Conservation (phyloP, 225 moss, liverwort and hornwort species). For the Antitrichia curtipendula region DNA sequence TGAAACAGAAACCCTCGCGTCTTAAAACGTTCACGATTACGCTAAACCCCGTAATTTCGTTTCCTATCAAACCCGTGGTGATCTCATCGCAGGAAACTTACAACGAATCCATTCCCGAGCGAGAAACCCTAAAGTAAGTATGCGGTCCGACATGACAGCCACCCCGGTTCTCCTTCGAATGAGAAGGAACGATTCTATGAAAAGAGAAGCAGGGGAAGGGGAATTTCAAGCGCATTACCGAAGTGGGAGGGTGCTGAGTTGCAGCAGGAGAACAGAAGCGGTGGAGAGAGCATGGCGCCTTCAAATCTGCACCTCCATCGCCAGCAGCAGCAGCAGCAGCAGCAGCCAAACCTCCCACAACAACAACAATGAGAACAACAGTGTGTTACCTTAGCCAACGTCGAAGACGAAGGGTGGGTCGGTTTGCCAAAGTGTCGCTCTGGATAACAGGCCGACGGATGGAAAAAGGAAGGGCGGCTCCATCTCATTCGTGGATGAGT, state of each 20-base stretch:
- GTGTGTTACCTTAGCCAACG: neutral
- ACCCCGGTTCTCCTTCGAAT: no score
- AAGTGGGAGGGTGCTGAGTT: neutral
- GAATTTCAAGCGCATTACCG: neutral
- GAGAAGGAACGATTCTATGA: neutral
- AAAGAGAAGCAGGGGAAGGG: neutral
- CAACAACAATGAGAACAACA: neutral
- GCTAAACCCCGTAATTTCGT: neutral
- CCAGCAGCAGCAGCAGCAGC: neutral
- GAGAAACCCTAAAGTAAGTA: neutral
- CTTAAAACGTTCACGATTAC: neutral
- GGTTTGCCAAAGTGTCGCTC: slow-evolving; percentile 1
- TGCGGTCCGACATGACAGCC: neutral
- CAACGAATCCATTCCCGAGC: neutral
- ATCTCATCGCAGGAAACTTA: neutral
- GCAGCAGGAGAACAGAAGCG: neutral
- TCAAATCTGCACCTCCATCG: slow-evolving; percentile 2
- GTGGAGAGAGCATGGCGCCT: slow-evolving; percentile 2
- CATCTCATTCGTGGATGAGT: neutral
- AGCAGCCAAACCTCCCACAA: neutral
- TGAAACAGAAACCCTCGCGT: slow-evolving; percentile 4
- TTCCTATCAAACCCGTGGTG: neutral
- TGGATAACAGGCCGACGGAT: slow-evolving; percentile 16
- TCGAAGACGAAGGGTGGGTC: neutral
- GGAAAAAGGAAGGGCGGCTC: neutral